These are phyloP conservation scores for Arthroderma sp. DNA, from an alignment of 2,329 filamentous ascomycete genomes.

Conservation along the genomic window DNA sequence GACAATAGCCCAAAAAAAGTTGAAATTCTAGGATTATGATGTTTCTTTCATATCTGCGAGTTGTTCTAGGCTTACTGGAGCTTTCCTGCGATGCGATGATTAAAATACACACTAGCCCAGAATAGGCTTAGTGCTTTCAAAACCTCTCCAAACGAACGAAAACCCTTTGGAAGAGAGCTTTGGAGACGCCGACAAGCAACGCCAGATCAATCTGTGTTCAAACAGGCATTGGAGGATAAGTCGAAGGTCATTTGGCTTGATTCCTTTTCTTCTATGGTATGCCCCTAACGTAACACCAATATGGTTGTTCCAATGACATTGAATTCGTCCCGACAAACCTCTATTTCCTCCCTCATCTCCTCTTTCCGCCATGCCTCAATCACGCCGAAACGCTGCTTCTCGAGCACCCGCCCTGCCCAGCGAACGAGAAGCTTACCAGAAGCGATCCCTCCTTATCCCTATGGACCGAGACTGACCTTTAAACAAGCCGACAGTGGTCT, in stretches of 20 bases:
- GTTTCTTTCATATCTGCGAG: not conserved
- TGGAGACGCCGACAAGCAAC: no score
- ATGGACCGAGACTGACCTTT: slow-evolving; percentile 30
- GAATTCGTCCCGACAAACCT: slow-evolving; percentile 17
- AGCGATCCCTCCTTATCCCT: slow-evolving; percentile 34
- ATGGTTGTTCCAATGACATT: slow-evolving; percentile 18
- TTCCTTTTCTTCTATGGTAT: slow-evolving; percentile 2
- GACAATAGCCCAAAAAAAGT: not conserved
- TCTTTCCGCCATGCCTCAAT: slow-evolving; percentile 29
- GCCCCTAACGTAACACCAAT: slow-evolving; percentile 2
- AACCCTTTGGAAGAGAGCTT: no score
- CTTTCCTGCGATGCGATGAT: no score
- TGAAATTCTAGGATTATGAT: not conserved
- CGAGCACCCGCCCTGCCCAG: slow-evolving; percentile 19
- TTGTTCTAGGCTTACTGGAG: no score
- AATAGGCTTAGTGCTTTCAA: no score
- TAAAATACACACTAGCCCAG: no score
- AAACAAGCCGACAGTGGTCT: slow-evolving; percentile 36
- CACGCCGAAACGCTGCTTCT: slow-evolving; percentile 26
- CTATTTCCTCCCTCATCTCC: slow-evolving; percentile 24
- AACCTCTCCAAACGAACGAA: no score
- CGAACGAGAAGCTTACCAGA: slow-evolving; percentile 23
- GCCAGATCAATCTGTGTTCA: no score
- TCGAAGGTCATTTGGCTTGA: not conserved
- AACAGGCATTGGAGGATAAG: not conserved